Percentiles rank a stretch among this genome's conserved stretches.
Evolutionary conservation across 495 filamentous ascomycete species (phyloP).

Genomic region (Opeltia flavorubescens): DNA sequence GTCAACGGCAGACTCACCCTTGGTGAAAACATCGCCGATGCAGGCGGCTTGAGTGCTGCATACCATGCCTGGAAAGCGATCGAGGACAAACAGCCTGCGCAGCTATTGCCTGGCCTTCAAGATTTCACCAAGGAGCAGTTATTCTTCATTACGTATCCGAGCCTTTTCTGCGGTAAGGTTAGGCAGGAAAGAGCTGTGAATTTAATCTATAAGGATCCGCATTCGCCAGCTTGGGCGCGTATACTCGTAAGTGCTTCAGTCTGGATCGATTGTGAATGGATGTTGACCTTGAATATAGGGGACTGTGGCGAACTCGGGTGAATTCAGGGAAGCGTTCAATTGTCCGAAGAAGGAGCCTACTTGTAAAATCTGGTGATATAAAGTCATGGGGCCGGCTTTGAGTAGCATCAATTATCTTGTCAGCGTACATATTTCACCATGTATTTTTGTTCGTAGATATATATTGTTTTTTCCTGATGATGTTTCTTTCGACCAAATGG

Average conservation of each 20-base stretch:
- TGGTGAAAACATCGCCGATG: slow-evolving; percentile 67
- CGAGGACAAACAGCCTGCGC: slow-evolving; percentile 35
- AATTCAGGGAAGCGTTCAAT: no score
- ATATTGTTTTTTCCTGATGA: no score
- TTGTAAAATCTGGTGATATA: no score
- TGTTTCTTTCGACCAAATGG: no score
- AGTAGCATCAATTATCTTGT: no score
- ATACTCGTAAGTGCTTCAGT: slow-evolving; percentile 33
- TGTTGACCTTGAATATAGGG: background rate
- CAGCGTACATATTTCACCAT: no score
- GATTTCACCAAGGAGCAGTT: slow-evolving; percentile 56
- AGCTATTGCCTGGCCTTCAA: slow-evolving; percentile 48
- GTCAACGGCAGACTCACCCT: slow-evolving; percentile 56
- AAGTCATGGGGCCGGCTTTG: no score
- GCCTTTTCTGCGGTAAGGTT: slow-evolving; percentile 55
- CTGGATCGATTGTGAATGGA: background rate
- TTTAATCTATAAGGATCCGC: slow-evolving; percentile 46
- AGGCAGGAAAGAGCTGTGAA: slow-evolving; percentile 41
- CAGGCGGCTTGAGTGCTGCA: slow-evolving; percentile 50
- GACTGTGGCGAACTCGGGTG: slow-evolving; percentile 8
- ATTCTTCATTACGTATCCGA: slow-evolving; percentile 55
- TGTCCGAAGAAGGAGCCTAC: no score
- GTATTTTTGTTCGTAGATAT: no score
- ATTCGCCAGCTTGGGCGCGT: slow-evolving; percentile 46
- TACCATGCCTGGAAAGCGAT: slow-evolving; percentile 55